phyloP scores from a whole-genome alignment of 257 asterid genomes.

The Solanum piurae region DNA sequence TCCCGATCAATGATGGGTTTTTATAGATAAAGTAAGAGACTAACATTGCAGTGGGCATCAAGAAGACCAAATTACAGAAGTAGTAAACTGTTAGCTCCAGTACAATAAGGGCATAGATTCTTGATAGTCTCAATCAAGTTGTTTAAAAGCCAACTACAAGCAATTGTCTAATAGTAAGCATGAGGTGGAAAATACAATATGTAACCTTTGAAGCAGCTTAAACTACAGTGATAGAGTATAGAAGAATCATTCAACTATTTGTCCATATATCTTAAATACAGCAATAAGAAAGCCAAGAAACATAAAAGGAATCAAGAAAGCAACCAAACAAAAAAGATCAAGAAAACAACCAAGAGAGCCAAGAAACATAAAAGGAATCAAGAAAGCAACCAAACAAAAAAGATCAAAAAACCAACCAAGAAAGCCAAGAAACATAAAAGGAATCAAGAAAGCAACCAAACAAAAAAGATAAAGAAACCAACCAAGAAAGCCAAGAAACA shows the following conservation, averaged over 20 bases:
- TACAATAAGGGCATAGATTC: neutral
- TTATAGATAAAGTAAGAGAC: neutral
- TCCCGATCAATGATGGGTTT: neutral
- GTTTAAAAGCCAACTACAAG: neutral
- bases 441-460: neutral
- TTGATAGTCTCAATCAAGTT: neutral
- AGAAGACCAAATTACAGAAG: neutral
- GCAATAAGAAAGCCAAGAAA: neutral
- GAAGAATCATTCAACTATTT: neutral
- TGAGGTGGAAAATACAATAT: neutral
- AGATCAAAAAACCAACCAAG: constrained; percentile 31
- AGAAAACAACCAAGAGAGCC: neutral
- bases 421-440: neutral
- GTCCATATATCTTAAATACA: neutral
- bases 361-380: neutral
- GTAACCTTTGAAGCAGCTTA: neutral
- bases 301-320: too few species aligned
- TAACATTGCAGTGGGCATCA: neutral
- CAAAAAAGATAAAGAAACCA: neutral
- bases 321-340: too few species aligned
- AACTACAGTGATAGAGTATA: neutral
- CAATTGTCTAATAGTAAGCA: neutral
- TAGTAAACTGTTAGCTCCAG: neutral
- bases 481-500: neutral
- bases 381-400: too few species aligned